Conservation (phyloP, 2,329 filamentous ascomycete genomes). For the Venturia oleaginea region DNA sequence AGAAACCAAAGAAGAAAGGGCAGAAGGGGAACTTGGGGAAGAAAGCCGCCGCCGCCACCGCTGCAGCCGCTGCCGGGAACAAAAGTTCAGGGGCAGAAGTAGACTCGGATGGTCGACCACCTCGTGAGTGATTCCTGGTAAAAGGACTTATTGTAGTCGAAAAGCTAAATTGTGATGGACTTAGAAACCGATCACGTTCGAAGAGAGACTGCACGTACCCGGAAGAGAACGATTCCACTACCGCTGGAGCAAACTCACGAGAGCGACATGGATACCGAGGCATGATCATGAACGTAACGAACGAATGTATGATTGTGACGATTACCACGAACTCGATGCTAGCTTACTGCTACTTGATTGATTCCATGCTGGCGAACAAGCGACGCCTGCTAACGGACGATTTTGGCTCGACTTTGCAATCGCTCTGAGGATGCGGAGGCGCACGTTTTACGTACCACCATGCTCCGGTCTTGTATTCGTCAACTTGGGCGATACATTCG, state of each 20-base stretch:
- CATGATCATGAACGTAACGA: neutral
- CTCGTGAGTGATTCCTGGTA: conserved; percentile 50
- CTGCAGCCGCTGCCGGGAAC: neutral
- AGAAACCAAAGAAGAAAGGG: conserved; percentile 6
- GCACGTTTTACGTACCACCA: neutral
- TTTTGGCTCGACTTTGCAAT: neutral
- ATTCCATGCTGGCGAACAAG: neutral
- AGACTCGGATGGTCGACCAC: neutral
- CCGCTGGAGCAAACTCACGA: neutral
- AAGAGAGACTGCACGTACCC: conserved; percentile 9
- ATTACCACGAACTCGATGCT: neutral
- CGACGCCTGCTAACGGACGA: neutral
- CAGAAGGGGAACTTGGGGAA: neutral
- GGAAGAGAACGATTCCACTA: neutral
- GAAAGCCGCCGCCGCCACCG: neutral
- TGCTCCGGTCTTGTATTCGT: neutral
- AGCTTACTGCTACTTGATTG: neutral
- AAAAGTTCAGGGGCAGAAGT: conserved; percentile 5
- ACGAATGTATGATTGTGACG: neutral
- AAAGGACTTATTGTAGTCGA: conserved; percentile 79
- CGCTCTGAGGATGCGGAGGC: neutral
- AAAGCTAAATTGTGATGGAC: conserved; percentile 91
- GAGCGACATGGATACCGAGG: neutral
- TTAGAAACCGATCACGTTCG: conserved; percentile 33
- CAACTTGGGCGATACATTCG: neutral